Percentiles rank a stretch among this genome's conserved stretches.
These are phyloP conservation scores for Nasturtium officinale DNA, from an alignment of 345 rosid genomes.

Conservation along the genomic window DNA sequence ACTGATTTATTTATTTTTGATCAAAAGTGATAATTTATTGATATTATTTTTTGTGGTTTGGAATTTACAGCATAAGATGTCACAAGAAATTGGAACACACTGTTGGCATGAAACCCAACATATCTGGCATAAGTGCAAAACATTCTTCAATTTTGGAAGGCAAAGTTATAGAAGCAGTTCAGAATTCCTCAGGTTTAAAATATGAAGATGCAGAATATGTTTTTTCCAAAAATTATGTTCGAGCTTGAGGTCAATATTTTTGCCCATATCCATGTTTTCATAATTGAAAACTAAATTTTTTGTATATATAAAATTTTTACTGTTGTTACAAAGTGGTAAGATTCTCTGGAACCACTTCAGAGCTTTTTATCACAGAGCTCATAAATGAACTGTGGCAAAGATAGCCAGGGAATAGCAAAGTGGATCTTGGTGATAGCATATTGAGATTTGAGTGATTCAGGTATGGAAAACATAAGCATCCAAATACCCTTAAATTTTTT, in stretches of 20 bases:
- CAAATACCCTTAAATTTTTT: no score
- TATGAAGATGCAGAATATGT: conserved; percentile 63
- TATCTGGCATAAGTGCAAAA: neutral
- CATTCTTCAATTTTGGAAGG: neutral
- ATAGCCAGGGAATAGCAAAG: no score
- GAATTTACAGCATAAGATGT: neutral
- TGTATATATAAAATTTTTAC: no score
- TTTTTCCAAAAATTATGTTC: conserved; percentile 52
- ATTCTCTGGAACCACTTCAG: no score
- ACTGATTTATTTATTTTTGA: no score
- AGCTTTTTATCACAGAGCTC: no score
- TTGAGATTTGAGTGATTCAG: no score
- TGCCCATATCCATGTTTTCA: conserved; percentile 61
- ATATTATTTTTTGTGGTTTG: neutral
- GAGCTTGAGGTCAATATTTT: conserved; percentile 60
- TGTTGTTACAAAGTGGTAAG: conserved; percentile 65
- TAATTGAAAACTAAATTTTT: conserved; percentile 54
- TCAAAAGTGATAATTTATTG: no score
- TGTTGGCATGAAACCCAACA: conserved; percentile 11
- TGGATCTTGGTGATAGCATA: no score
- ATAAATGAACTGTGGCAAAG: no score
- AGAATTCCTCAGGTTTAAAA: conserved; percentile 7
- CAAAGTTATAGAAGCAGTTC: conserved; percentile 24
- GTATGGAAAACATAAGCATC: no score
- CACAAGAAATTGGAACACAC: neutral